Percentiles rank a stretch among this genome's conserved stretches.
Conservation (phyloP, 306 rosid species). For the Cajanus cajan region DNA sequence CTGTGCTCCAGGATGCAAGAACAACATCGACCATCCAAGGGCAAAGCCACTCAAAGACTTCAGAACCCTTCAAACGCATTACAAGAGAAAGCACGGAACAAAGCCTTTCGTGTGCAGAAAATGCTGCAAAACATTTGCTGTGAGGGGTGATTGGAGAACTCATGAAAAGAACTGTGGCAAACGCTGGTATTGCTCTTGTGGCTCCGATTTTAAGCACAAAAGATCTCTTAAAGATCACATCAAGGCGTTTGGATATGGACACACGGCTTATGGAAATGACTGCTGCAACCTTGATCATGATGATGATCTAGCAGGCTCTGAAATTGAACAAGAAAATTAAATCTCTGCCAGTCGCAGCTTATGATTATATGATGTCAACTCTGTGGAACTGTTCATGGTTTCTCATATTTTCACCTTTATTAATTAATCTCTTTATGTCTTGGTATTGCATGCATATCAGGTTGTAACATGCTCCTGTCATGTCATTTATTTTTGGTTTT, state of each 20-base stretch:
- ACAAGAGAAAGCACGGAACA: conserved; percentile 89
- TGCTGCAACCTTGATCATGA: conserved; percentile 60
- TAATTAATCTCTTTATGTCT: conserved; percentile 5
- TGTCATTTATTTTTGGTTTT: background rate
- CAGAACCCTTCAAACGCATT: conserved; percentile 92
- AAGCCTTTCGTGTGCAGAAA: conserved; percentile 86
- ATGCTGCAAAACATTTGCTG: conserved; percentile 91
- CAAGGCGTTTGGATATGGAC: conserved; percentile 86
- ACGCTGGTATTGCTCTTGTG: conserved; percentile 94
- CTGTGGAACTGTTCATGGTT: background rate
- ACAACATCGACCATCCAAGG: conserved; percentile 95
- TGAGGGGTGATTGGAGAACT: conserved; percentile 96
- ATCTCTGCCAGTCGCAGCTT: conserved; percentile 24
- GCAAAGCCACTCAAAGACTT: conserved; percentile 87
- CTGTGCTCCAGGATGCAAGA: conserved; percentile 79
- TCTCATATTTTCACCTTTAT: conserved; percentile 1
- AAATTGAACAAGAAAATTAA: conserved; percentile 56
- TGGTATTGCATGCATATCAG: conserved; percentile 10
- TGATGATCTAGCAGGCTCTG: conserved; percentile 56
- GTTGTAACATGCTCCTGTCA: background rate
- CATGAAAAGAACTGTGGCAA: conserved; percentile 97
- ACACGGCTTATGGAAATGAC: conserved; percentile 62
- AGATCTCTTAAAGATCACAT: conserved; percentile 90
- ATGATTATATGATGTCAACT: background rate
- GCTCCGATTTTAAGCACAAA: conserved; percentile 91